phyloP scores from a whole-genome alignment of 2,329 filamentous ascomycete species.

The Aspergillus novofumigatus region DNA sequence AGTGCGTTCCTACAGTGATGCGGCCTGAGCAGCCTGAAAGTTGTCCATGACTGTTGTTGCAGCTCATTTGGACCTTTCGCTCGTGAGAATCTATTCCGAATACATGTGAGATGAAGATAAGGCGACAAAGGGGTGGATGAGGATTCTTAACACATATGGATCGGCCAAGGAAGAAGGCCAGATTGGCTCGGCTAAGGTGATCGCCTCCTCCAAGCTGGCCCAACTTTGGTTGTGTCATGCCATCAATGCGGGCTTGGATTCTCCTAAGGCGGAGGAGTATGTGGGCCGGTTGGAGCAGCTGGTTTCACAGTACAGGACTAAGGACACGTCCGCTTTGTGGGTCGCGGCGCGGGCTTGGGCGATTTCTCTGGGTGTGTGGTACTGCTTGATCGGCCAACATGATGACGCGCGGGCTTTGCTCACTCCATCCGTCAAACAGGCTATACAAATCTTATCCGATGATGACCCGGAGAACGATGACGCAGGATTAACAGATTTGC shows the following conservation, averaged over 20 bases:
- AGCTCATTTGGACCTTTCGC: constrained; percentile 3
- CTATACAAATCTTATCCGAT: constrained; percentile 5
- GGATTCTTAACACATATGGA: constrained; percentile 5
- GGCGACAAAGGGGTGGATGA: constrained; percentile 7
- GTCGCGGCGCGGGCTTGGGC: not conserved
- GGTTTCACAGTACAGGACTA: not conserved
- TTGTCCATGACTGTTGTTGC: constrained; percentile 2
- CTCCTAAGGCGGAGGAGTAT: not conserved
- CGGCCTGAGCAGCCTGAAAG: constrained; percentile 2
- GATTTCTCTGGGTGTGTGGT: constrained; percentile 5
- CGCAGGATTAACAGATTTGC: not conserved
- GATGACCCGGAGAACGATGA: constrained; percentile 9
- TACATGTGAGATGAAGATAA: constrained; percentile 3
- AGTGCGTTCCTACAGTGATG: not conserved
- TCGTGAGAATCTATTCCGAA: constrained; percentile 7
- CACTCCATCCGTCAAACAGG: constrained; percentile 1
- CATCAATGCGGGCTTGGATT: constrained; percentile 2
- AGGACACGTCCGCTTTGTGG: not conserved
- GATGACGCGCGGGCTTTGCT: constrained; percentile 3
- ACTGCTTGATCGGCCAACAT: constrained; percentile 2
- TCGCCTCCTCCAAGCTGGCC: constrained; percentile 2
- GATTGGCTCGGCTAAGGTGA: not conserved
- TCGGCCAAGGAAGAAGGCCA: constrained; percentile 1
- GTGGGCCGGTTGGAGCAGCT: constrained; percentile 4
- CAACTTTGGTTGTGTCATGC: constrained; percentile 2